Evolutionary conservation across 345 rosid species (phyloP).

Genomic region (Salix udensis): DNA sequence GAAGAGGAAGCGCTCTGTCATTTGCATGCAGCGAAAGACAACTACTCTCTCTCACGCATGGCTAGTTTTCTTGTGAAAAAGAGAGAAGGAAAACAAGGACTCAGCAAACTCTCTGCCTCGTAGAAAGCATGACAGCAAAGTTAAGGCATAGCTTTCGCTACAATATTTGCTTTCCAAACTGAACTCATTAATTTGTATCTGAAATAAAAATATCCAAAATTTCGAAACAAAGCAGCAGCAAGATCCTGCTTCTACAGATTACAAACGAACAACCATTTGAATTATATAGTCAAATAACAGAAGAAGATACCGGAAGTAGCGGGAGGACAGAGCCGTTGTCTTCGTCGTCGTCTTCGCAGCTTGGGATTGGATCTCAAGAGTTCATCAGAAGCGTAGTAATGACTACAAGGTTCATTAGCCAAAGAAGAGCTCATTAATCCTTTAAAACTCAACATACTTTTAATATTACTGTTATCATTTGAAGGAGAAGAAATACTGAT

Average conservation of each 20-base stretch:
- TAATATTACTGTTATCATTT: neutral
- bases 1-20: neutral
- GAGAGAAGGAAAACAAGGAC: neutral
- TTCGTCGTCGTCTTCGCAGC: neutral
- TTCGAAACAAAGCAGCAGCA: too few relatives aligned
- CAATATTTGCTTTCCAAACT: too few relatives aligned
- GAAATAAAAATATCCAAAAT: too few relatives aligned
- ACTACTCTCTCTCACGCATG: neutral
- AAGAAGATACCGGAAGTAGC: constrained; percentile 17
- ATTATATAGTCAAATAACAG: neutral
- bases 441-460: constrained; percentile 43
- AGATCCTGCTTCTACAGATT: too few relatives aligned
- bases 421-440: constrained; percentile 55
- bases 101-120: neutral
- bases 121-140: neutral
- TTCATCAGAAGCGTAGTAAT: constrained; percentile 45
- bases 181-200: too few relatives aligned
- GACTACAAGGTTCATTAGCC: constrained; percentile 65
- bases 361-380: constrained; percentile 38
- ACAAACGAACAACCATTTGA: too few relatives aligned
- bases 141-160: too few relatives aligned
- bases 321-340: constrained; percentile 5
- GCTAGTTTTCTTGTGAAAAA: neutral
- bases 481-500: neutral
- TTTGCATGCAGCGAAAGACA: neutral